Base-by-base conservation (phyloP, 768 basidiomycete species). In the Amylocystis lapponica region DNA sequence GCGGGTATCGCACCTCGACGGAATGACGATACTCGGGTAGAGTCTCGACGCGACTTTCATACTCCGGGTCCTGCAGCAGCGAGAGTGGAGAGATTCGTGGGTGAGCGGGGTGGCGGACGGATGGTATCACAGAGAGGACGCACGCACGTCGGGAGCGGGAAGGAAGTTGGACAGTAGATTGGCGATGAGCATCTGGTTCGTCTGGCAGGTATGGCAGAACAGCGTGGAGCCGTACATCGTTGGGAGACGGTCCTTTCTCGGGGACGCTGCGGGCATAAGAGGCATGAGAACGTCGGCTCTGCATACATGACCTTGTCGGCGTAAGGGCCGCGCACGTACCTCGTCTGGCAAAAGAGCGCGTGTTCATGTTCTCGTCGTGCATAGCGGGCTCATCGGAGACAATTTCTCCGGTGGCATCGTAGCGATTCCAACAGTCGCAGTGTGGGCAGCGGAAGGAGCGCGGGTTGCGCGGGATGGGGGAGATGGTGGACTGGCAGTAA, bases 101-200 rank as follows among this genome's bases (percentile, higher is more conserved):
- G 23, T 49, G 34, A 43, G 46, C 31, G 7, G 30, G 22, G 11
- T 13, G 20, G 14, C 21, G 22, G 30, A 25, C 30, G 7, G 3
- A n/a, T 41, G 22, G 17, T 26, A n/a, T 9, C 13, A 27, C 4
- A 19, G 9, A 22, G n/a, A n/a, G 27, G 17, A 17, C 14, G 27
- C 32, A 69, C 83, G 52, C 57, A 91, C 91, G 46, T 76, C 74
- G n/a, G 80, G 75, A 20, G 78, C 66, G 9, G 92, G 92, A 1
- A 95, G 74, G 61, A 94, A 97, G 54, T 86, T 92, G 13, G 92
- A 86, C 25, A 97, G 67, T 43, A 97, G 76, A 61, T 92, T 89
- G 48, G 87, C 69, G 41, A 91, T 69, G 29, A 97, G 74, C 69
- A 81, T 83, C 57, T 96, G 93, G 63, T 97, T 97, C n/a, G 89